Evolutionary conservation across 1,139 yeast genomes (phyloP), one percentile per base, ranked within the genome.

Genomic region (Nakaseomyces uthaithaninus): DNA sequence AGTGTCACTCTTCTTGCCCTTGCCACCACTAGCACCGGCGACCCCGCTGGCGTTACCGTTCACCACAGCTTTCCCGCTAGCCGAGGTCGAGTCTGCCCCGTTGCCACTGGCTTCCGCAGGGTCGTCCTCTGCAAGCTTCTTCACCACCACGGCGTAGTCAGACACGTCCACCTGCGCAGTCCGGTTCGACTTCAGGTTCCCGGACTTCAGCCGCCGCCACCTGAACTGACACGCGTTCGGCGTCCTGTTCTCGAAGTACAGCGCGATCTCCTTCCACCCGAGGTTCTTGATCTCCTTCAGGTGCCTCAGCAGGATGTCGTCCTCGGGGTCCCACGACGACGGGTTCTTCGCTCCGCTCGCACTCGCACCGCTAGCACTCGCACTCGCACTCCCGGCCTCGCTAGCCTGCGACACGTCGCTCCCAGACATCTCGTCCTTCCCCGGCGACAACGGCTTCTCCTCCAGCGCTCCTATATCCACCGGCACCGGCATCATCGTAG

Each of bases 151-250:
- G 17, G 24, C 16, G 17, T 31, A 31, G 11, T 31, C 35, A 11
- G 54, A 47, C 15, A 54, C 53, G 33, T 55, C 57, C 22, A 55
- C 45, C 15, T 45, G 46, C 8, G 65, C 61, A 3, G 67, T 69
- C 37, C 70, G 65, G 47, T 71, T 71, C 3, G 79, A 75, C 60
- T 77, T 78, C 50, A 77, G 63, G 49, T 75, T 75, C 1, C 84
- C 84, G 9, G 76, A 71, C 58, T 76, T 75, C 44, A 78, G 64
- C 45, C 89, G 62, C 60, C 89, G 70, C 89, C 89, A 80, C 53
- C 89, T 68, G 53, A 80, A 80, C 60, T 80, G 89, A 50, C 87
- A 80, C 3, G 87, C 87, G 54, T 80, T 80, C 31, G 86, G 83
- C 1, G 87, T 80, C 60, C 89, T 65, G 56, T 77, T 75, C 40